A percentile compares a stretch with the other conserved stretches of the same genome.
Evolutionary conservation across 2,329 filamentous ascomycete species (phyloP).

Genomic region (Paramyrothecium roridum): DNA sequence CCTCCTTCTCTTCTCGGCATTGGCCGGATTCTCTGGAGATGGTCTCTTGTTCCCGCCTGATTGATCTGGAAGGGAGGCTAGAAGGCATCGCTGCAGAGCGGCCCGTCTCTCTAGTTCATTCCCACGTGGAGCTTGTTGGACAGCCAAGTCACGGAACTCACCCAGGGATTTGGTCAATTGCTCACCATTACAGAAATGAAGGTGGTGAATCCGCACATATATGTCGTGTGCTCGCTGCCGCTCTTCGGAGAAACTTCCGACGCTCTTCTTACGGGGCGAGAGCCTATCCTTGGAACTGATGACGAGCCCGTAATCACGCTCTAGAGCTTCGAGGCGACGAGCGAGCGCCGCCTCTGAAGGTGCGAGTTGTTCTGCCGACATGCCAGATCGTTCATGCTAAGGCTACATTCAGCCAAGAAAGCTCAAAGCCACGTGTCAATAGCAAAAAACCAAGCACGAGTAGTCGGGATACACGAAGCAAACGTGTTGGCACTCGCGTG

Average conservation of each 20-base stretch:
- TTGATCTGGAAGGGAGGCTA: constrained; percentile 10
- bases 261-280: background rate
- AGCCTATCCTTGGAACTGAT: no score
- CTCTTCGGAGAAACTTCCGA: background rate
- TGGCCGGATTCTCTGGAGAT: background rate
- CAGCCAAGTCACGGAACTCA: background rate
- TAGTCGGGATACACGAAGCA: no score
- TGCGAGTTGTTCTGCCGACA: no score
- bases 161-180: background rate
- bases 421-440: no score
- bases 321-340: no score
- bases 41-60: constrained; percentile 7
- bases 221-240: background rate
- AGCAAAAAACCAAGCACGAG: no score
- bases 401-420: no score
- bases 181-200: background rate
- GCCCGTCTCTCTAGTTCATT: constrained; percentile 12
- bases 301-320: no score
- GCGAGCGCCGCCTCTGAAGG: no score
- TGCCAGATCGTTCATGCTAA: no score
- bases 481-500: no score
- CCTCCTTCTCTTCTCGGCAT: background rate
- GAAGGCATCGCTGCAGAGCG: constrained; percentile 19
- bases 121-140: background rate
- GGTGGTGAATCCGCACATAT: background rate